A percentile compares a stretch with the other conserved stretches of the same genome.
Evolutionary conservation across 2,329 filamentous ascomycete genomes (phyloP).

Genomic region (Chrysoporthe austroafricana): DNA sequence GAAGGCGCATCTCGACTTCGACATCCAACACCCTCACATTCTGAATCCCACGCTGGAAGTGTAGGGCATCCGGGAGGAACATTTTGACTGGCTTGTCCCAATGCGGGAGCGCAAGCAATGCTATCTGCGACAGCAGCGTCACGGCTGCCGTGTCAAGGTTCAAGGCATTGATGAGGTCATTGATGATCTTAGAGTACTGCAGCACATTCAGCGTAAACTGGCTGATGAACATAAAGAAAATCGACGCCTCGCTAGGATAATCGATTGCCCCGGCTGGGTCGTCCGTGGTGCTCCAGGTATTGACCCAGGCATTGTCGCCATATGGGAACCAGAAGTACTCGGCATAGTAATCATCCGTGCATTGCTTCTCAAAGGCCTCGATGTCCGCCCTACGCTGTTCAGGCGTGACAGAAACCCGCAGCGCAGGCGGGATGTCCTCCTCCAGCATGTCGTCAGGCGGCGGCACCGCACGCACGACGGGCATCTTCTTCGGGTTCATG

Average conservation of each 20-base stretch:
- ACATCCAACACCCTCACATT: conserved; percentile 51
- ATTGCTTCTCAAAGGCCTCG: conserved; percentile 43
- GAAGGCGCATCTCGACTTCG: conserved; percentile 50
- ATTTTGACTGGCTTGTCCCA: conserved; percentile 42
- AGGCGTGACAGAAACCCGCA: conserved; percentile 39
- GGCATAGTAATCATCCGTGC: conserved; percentile 47
- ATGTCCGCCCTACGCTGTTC: conserved; percentile 41
- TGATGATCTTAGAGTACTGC: conserved; percentile 28
- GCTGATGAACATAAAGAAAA: conserved; percentile 40
- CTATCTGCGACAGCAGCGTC: conserved; percentile 40
- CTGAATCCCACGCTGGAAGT: conserved; percentile 52
- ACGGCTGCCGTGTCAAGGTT: conserved; percentile 30
- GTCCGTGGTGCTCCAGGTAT: conserved; percentile 47
- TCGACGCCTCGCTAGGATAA: conserved; percentile 40
- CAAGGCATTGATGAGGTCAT: conserved; percentile 37
- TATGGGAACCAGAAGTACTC: conserved; percentile 58
- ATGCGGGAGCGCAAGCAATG: conserved; percentile 37
- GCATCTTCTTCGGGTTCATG: conserved; percentile 48
- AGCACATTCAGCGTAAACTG: conserved; percentile 32
- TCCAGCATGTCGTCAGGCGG: conserved; percentile 39
- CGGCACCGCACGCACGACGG: conserved; percentile 47
- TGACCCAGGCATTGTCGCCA: conserved; percentile 48
- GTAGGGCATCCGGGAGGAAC: conserved; percentile 48
- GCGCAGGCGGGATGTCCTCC: conserved; percentile 43
- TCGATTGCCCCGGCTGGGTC: conserved; percentile 39